These are phyloP conservation scores for Litsea cubeba DNA, from an alignment of 164 flowering plant species.

Conservation along the genomic window DNA sequence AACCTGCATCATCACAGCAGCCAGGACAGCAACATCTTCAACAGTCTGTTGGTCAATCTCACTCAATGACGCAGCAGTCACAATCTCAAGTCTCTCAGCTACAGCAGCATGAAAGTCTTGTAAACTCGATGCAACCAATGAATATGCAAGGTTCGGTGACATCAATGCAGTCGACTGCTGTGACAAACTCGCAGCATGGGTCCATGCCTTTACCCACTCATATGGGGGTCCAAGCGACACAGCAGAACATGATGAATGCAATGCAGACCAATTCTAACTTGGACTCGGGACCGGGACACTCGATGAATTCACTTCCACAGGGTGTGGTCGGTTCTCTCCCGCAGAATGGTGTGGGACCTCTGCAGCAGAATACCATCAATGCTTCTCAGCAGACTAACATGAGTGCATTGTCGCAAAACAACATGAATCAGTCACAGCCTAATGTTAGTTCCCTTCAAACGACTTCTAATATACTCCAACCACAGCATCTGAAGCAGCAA, in stretches of 20 bases:
- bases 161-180: slow-evolving; percentile 42
- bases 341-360: slow-evolving; percentile 11
- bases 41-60: slow-evolving; percentile 40
- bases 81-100: slow-evolving; percentile 52
- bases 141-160: slow-evolving; percentile 41
- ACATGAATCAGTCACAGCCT: slow-evolving; percentile 42
- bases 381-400: slow-evolving; percentile 50
- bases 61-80: slow-evolving; percentile 44
- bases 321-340: slow-evolving; percentile 30
- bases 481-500: slow-evolving; percentile 53
- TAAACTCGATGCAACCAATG: slow-evolving; percentile 62
- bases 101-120: slow-evolving; percentile 66
- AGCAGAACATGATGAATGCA: slow-evolving; percentile 47
- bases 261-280: slow-evolving; percentile 49
- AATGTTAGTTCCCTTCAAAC: slow-evolving; percentile 46
- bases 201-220: slow-evolving; percentile 40
- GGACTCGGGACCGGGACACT: slow-evolving; percentile 69
- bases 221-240: slow-evolving; percentile 34
- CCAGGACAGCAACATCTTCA: slow-evolving; percentile 50
- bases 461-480: slow-evolving; percentile 49
- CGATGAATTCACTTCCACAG: slow-evolving; percentile 51
- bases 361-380: slow-evolving; percentile 56
- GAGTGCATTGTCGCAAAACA: slow-evolving; percentile 47
- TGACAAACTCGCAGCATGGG: slow-evolving; percentile 43
- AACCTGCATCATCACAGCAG: slow-evolving; percentile 39